These are phyloP conservation scores for Phalaenopsis aphrodite DNA, from an alignment of 106 monocot species.

Conservation along the genomic window DNA sequence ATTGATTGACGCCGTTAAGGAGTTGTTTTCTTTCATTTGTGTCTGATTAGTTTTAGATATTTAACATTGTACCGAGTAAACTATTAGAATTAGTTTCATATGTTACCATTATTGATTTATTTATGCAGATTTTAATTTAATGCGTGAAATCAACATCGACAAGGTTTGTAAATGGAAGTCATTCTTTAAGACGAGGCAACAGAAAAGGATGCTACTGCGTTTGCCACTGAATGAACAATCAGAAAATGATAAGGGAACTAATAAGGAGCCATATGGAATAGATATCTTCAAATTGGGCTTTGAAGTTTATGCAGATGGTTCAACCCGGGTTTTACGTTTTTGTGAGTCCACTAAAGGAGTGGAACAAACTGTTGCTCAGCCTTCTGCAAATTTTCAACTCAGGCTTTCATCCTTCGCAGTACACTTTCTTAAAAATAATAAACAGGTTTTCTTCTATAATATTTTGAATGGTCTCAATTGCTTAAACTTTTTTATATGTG, in stretches of 20 bases:
- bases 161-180: conserved; percentile 72
- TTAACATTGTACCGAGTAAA: not conserved
- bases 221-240: conserved; percentile 23
- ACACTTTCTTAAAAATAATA: conserved; percentile 45
- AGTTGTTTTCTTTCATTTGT: no score
- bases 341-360: conserved; percentile 46
- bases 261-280: conserved; percentile 29
- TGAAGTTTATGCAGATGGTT: conserved; percentile 83
- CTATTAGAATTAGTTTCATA: not conserved
- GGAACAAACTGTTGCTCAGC: conserved; percentile 34
- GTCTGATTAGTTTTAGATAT: no score
- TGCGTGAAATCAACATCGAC: conserved; percentile 80
- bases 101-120: not conserved
- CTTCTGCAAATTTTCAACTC: conserved; percentile 39
- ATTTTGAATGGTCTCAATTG: not conserved
- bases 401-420: conserved; percentile 37
- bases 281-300: conserved; percentile 53
- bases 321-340: conserved; percentile 67
- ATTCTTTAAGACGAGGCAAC: conserved; percentile 54
- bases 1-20: no score
- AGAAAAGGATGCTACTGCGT: conserved; percentile 35
- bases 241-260: conserved; percentile 24
- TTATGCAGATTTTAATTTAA: conserved; percentile 49
- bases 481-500: not conserved
- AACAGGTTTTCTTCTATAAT: conserved; percentile 38